These are phyloP conservation scores for Neurospora tetraspora DNA, from an alignment of 495 filamentous ascomycete genomes.

Conservation along the genomic window DNA sequence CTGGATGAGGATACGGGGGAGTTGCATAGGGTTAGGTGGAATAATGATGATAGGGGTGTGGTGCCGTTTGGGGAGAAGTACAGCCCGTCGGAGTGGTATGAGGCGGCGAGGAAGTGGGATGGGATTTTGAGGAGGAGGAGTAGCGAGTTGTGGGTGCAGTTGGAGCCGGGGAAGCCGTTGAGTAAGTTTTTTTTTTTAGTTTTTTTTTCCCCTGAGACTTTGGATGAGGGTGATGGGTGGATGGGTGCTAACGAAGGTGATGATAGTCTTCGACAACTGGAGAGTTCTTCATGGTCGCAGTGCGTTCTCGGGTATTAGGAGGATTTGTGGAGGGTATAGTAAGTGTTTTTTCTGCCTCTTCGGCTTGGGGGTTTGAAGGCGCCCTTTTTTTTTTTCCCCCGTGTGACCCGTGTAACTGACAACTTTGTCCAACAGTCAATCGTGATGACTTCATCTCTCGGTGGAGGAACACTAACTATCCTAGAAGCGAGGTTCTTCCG, in stretches of 20 bases:
- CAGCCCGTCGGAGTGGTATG: slow-evolving; percentile 56
- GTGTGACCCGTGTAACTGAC: slow-evolving; percentile 10
- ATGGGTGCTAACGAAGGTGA: not conserved
- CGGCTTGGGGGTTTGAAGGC: not conserved
- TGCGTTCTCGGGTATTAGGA: slow-evolving; percentile 69
- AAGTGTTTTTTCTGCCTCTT: slow-evolving; percentile 24
- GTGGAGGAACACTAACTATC: slow-evolving; percentile 60
- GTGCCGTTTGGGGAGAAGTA: slow-evolving; percentile 29
- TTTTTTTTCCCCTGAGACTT: not conserved
- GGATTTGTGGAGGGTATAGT: slow-evolving; percentile 87
- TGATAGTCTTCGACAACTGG: slow-evolving; percentile 90
- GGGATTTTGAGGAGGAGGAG: slow-evolving; percentile 44
- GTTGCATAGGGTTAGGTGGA: slow-evolving; percentile 74
- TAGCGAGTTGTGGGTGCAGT: slow-evolving; percentile 61
- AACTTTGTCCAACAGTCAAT: slow-evolving; percentile 46
- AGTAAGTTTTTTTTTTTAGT: slow-evolving; percentile 42
- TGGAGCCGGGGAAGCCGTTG: slow-evolving; percentile 67
- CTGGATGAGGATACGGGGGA: slow-evolving; percentile 30
- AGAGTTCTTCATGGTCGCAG: slow-evolving; percentile 78
- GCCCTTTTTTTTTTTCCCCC: not conserved
- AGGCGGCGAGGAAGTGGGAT: slow-evolving; percentile 58
- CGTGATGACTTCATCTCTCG: slow-evolving; percentile 78
- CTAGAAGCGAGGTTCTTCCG: slow-evolving; percentile 42
- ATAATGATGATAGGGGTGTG: slow-evolving; percentile 73
- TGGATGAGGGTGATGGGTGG: not conserved